Evolutionary conservation across 2,329 filamentous ascomycete species (phyloP).

Genomic region (Hymenoscyphus scutula): DNA sequence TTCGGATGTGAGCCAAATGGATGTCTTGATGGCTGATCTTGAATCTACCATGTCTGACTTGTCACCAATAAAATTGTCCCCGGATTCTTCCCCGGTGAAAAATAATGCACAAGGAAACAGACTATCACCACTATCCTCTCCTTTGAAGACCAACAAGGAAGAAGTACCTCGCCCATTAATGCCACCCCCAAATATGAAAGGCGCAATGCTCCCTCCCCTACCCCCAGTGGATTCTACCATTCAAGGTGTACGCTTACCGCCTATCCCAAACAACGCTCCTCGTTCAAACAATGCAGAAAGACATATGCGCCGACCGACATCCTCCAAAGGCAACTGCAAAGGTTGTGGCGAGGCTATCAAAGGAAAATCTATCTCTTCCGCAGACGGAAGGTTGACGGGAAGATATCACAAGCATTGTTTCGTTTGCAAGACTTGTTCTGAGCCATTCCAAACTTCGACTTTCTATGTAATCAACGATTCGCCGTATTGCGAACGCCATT

Average conservation of each 20-base stretch:
- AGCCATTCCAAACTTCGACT: constrained; percentile 79
- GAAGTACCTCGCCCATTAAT: background rate
- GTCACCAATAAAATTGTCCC: constrained; percentile 35
- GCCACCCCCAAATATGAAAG: background rate
- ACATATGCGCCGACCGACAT: constrained; percentile 21
- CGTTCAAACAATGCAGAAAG: constrained; percentile 12
- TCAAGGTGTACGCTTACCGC: constrained; percentile 40
- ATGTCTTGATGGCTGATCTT: constrained; percentile 55
- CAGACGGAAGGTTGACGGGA: constrained; percentile 86
- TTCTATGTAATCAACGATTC: constrained; percentile 89
- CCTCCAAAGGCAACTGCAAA: constrained; percentile 66
- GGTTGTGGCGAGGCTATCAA: constrained; percentile 76
- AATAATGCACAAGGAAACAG: background rate
- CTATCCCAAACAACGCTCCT: constrained; percentile 25
- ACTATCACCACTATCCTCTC: background rate
- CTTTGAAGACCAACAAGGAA: background rate
- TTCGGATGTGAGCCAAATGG: constrained; percentile 42
- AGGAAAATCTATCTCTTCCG: constrained; percentile 91
- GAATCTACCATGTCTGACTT: constrained; percentile 49
- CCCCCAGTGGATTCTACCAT: constrained; percentile 49
- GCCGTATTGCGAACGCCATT: constrained; percentile 89
- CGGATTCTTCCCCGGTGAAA: constrained; percentile 11
- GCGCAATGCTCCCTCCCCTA: background rate
- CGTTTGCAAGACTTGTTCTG: constrained; percentile 78
- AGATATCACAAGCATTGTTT: constrained; percentile 96